Conservation (phyloP, 2,329 filamentous ascomycete genomes). For the Clonostachys chloroleuca region DNA sequence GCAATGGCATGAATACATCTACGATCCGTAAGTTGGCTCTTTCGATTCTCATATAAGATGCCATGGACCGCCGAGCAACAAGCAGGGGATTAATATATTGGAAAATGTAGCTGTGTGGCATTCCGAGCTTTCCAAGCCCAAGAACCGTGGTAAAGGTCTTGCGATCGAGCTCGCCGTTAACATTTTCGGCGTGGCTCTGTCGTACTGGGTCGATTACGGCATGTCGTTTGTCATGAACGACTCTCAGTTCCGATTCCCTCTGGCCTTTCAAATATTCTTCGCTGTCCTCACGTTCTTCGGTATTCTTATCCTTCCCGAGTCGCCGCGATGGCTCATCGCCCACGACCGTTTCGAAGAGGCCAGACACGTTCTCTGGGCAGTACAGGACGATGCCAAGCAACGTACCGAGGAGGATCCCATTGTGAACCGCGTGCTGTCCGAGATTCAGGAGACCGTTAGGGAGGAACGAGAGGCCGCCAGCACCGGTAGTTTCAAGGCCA, state of each 20-base stretch:
- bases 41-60: too few relatives aligned
- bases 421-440: background rate
- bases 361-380: constrained; percentile 10
- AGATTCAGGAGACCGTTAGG: constrained; percentile 13
- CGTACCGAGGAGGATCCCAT: background rate
- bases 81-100: constrained; percentile 3
- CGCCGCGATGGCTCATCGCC: constrained; percentile 18
- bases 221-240: constrained; percentile 20
- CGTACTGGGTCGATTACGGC: constrained; percentile 13
- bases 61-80: background rate
- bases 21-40: background rate
- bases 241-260: constrained; percentile 23
- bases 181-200: constrained; percentile 7
- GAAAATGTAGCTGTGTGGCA: constrained; percentile 29
- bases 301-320: constrained; percentile 17
- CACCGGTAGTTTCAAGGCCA: constrained; percentile 12
- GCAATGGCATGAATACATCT: constrained; percentile 21
- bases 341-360: constrained; percentile 19
- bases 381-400: background rate
- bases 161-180: constrained; percentile 24
- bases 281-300: constrained; percentile 11
- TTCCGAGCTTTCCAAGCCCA: constrained; percentile 35
- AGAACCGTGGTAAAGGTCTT: constrained; percentile 34
- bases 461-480: constrained; percentile 14
- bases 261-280: constrained; percentile 22